Evolutionary conservation across 345 rosid genomes (phyloP).

Genomic region (Pugionium dolabratum): DNA sequence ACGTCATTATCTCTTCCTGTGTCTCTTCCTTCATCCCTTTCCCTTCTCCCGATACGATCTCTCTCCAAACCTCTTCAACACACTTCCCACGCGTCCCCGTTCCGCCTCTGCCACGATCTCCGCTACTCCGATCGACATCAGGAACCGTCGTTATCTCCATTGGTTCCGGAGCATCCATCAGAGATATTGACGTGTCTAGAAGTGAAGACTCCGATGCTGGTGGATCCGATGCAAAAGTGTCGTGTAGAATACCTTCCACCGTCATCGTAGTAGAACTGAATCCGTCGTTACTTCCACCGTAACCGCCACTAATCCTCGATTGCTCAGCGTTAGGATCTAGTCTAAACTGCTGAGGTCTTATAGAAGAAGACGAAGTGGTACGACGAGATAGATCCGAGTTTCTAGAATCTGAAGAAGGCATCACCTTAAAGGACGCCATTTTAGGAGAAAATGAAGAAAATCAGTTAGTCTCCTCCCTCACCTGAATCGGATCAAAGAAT

Average conservation of each 20-base stretch:
- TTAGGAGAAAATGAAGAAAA: not conserved
- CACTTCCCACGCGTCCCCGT: slow-evolving; percentile 37
- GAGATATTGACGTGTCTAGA: slow-evolving; percentile 21
- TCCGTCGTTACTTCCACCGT: slow-evolving; percentile 22
- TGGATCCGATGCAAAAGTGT: slow-evolving; percentile 39
- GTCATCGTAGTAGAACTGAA: slow-evolving; percentile 24
- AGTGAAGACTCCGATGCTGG: slow-evolving; percentile 36
- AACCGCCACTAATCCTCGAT: slow-evolving; percentile 23
- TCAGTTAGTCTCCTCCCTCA: not conserved
- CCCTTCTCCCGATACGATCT: slow-evolving; percentile 67
- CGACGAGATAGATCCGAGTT: slow-evolving; percentile 68
- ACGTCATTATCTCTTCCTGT: slow-evolving; percentile 70
- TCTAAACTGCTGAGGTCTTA: slow-evolving; percentile 33
- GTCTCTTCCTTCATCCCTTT: slow-evolving; percentile 76
- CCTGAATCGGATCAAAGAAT: slow-evolving; percentile 40
- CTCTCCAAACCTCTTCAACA: slow-evolving; percentile 87
- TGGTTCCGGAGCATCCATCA: slow-evolving; percentile 26
- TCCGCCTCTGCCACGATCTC: not conserved
- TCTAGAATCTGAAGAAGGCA: slow-evolving; percentile 61
- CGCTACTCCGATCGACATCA: slow-evolving; percentile 14
- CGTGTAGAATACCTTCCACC: slow-evolving; percentile 22
- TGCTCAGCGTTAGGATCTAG: slow-evolving; percentile 28
- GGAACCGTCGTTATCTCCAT: slow-evolving; percentile 28
- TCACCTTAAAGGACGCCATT: slow-evolving; percentile 72
- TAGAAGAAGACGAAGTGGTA: slow-evolving; percentile 46